Evolutionary conservation across 2,329 filamentous ascomycete species (phyloP).

Genomic region (Fusarium chaquense): DNA sequence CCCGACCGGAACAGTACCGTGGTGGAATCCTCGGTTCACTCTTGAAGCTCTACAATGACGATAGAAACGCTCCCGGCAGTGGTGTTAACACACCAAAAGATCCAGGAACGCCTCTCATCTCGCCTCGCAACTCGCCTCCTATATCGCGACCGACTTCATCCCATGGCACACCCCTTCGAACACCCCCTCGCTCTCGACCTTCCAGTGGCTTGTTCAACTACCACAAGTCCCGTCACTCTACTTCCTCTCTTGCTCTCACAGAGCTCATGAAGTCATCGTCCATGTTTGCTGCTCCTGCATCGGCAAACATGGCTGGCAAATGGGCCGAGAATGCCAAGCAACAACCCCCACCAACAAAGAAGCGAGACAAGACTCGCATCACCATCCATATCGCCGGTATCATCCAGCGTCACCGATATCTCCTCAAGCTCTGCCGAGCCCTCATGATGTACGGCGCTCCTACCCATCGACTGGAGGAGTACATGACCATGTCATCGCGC

Average conservation of each 20-base stretch:
- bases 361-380: constrained; percentile 57
- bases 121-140: constrained; percentile 57
- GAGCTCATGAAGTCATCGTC: constrained; percentile 67
- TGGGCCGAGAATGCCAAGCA: constrained; percentile 60
- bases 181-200: constrained; percentile 51
- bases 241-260: constrained; percentile 61
- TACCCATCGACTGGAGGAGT: constrained; percentile 91
- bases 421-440: constrained; percentile 85
- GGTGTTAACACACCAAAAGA: constrained; percentile 57
- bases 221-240: constrained; percentile 56
- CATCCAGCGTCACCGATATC: constrained; percentile 82
- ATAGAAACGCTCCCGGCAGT: constrained; percentile 53
- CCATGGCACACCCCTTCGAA: constrained; percentile 47
- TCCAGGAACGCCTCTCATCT: constrained; percentile 56
- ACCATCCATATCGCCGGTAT: constrained; percentile 74
- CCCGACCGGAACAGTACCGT: constrained; percentile 74
- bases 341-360: constrained; percentile 52
- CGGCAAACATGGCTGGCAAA: constrained; percentile 58
- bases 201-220: constrained; percentile 57
- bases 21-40: constrained; percentile 80
- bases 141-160: constrained; percentile 57
- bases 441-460: constrained; percentile 93
- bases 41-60: constrained; percentile 75
- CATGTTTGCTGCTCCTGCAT: constrained; percentile 63
- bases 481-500: constrained; percentile 90